Percentiles rank a stretch among this genome's conserved stretches.
Evolutionary conservation across 164 flowering plant species (phyloP).

Genomic region (Dillenia suffruticosa): DNA sequence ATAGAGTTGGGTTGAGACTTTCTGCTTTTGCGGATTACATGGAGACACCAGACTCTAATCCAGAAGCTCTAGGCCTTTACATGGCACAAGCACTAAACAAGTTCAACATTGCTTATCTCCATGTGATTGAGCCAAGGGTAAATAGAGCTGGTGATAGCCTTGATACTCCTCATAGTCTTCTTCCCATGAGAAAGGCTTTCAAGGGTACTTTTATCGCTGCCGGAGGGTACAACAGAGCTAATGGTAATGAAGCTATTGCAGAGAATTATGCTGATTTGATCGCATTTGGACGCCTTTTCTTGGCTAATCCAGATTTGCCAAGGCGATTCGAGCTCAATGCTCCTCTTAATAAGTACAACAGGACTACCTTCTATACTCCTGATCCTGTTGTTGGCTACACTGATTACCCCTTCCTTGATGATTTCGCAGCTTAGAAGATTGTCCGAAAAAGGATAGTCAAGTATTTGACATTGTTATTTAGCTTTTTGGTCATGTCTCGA

Average conservation of each 20-base stretch:
- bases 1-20: constrained; percentile 51
- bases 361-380: constrained; percentile 28
- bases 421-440: too few species aligned
- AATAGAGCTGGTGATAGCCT: constrained; percentile 11
- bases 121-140: constrained; percentile 59
- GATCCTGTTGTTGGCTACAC: constrained; percentile 38
- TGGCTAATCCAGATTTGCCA: constrained; percentile 43
- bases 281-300: constrained; percentile 30
- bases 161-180: constrained; percentile 28
- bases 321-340: constrained; percentile 32
- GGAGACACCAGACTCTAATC: constrained; percentile 50
- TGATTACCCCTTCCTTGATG: constrained; percentile 35
- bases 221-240: constrained; percentile 45
- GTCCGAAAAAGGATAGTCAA: too few species aligned
- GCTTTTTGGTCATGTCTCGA: too few species aligned
- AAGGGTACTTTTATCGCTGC: constrained; percentile 40
- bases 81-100: constrained; percentile 45
- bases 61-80: constrained; percentile 43
- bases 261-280: constrained; percentile 27
- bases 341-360: constrained; percentile 29
- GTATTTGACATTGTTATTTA: too few species aligned
- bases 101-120: constrained; percentile 37
- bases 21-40: constrained; percentile 41
- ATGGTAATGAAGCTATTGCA: constrained; percentile 32
- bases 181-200: constrained; percentile 45